Conservation (phyloP, 2,329 filamentous ascomycete species). For the Penicillium sp. region DNA sequence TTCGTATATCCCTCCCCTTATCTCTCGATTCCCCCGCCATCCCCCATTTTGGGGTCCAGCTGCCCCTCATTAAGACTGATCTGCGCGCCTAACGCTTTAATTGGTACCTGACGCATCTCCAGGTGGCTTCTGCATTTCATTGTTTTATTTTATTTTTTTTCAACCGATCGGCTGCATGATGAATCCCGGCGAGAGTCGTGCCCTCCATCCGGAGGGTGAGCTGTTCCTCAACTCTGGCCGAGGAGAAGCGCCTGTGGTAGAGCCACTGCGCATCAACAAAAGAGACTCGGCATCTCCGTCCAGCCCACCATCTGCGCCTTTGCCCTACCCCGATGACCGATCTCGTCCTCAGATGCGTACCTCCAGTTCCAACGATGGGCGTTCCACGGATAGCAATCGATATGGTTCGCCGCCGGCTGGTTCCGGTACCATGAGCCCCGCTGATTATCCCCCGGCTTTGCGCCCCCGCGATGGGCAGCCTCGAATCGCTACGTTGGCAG, state of each 20-base stretch:
- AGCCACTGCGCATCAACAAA: slow-evolving; percentile 82
- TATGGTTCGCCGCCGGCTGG: slow-evolving; percentile 31
- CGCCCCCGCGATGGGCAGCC: slow-evolving; percentile 51
- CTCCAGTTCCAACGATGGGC: slow-evolving; percentile 30
- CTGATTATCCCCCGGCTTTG: slow-evolving; percentile 41
- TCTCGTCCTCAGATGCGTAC: slow-evolving; percentile 34
- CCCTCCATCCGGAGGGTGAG: slow-evolving; percentile 76
- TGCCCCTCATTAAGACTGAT: slow-evolving; percentile 15
- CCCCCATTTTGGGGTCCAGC: slow-evolving; percentile 8
- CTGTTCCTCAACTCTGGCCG: slow-evolving; percentile 58
- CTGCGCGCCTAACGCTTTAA: slow-evolving; percentile 16
- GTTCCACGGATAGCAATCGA: slow-evolving; percentile 26
- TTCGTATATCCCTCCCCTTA: neutral
- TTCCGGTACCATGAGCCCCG: slow-evolving; percentile 27
- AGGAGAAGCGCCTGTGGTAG: slow-evolving; percentile 66
- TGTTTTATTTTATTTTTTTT: slow-evolving; percentile 3
- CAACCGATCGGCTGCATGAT: slow-evolving; percentile 26
- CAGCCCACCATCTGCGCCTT: slow-evolving; percentile 49
- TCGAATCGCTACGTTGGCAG: slow-evolving; percentile 63
- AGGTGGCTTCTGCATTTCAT: slow-evolving; percentile 8
- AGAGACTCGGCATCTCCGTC: slow-evolving; percentile 63
- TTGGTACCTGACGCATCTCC: slow-evolving; percentile 8
- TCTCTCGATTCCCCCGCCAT: neutral
- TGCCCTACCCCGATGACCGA: slow-evolving; percentile 72
- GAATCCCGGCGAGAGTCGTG: slow-evolving; percentile 49